These are phyloP conservation scores for Saturnispora mendoncae DNA, from an alignment of 805 yeast genomes.

Conservation along the genomic window DNA sequence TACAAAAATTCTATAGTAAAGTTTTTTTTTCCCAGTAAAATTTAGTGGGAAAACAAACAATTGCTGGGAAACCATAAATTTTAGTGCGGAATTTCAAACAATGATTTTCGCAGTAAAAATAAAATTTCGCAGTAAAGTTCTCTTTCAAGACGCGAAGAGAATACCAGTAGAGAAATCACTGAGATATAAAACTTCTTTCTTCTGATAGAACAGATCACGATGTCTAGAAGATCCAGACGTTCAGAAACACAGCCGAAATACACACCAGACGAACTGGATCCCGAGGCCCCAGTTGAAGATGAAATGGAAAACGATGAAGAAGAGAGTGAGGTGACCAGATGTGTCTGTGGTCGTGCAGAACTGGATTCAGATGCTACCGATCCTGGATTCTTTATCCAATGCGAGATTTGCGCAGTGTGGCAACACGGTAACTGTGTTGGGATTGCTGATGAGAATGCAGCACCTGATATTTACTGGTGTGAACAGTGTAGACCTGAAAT, in stretches of 20 bases:
- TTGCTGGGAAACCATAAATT: too few relatives aligned
- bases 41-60: not conserved
- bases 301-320: constrained; percentile 14
- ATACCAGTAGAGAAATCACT: too few relatives aligned
- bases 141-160: too few relatives aligned
- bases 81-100: not conserved
- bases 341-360: constrained; percentile 47
- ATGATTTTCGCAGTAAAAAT: not conserved
- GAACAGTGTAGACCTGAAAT: constrained; percentile 82
- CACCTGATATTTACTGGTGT: constrained; percentile 94
- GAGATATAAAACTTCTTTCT: too few relatives aligned
- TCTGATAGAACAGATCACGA: constrained; percentile 13
- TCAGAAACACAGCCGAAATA: constrained; percentile 16
- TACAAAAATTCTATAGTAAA: too few relatives aligned
- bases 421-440: constrained; percentile 97
- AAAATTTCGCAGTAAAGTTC: not conserved
- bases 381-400: constrained; percentile 66
- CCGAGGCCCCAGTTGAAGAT: constrained; percentile 7
- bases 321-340: constrained; percentile 41
- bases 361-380: constrained; percentile 33
- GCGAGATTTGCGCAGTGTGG: constrained; percentile 92
- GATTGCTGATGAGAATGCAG: constrained; percentile 57
- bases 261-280: constrained; percentile 15
- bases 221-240: constrained; percentile 28
- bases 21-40: constrained; percentile 3